Conservation (phyloP, 257 asterid genomes). For the Cordia subcordata region DNA sequence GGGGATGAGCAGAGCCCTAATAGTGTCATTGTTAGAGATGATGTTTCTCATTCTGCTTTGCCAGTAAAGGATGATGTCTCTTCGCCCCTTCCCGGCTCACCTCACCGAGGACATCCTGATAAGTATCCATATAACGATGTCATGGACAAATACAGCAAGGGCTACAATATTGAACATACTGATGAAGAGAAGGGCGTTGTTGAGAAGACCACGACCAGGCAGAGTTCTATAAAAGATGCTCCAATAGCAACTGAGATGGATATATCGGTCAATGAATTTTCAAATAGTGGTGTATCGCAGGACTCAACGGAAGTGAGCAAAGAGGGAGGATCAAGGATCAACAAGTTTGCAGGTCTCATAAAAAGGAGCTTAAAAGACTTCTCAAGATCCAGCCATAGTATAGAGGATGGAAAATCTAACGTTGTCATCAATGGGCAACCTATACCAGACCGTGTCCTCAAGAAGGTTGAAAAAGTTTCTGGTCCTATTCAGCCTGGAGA, state of each 20-base stretch:
- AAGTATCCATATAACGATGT: slow-evolving; percentile 31
- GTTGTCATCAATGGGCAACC: slow-evolving; percentile 68
- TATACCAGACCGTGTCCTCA: slow-evolving; percentile 58
- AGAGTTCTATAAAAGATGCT: slow-evolving; percentile 44
- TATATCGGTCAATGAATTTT: slow-evolving; percentile 44
- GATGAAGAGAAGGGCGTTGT: slow-evolving; percentile 38
- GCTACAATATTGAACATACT: slow-evolving; percentile 38
- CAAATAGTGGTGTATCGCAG: slow-evolving; percentile 48
- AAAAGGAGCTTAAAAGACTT: slow-evolving; percentile 67
- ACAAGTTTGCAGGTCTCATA: slow-evolving; percentile 54
- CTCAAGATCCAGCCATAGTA: slow-evolving; percentile 44
- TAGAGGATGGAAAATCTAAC: slow-evolving; percentile 45
- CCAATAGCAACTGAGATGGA: slow-evolving; percentile 69
- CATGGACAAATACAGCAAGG: slow-evolving; percentile 34
- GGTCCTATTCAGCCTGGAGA: slow-evolving; percentile 91
- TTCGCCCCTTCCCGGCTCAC: slow-evolving; percentile 24
- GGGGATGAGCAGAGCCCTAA: slow-evolving; percentile 46
- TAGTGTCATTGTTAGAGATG: slow-evolving; percentile 24
- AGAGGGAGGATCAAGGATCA: slow-evolving; percentile 45
- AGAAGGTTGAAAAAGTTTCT: slow-evolving; percentile 86
- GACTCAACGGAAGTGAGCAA: slow-evolving; percentile 51
- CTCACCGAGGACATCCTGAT: slow-evolving; percentile 25
- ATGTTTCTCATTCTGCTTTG: slow-evolving; percentile 30
- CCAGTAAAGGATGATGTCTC: slow-evolving; percentile 24
- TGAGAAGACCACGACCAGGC: slow-evolving; percentile 44